Evolutionary conservation across 805 yeast species (phyloP).

Genomic region (Saccharomycopsis amapae): DNA sequence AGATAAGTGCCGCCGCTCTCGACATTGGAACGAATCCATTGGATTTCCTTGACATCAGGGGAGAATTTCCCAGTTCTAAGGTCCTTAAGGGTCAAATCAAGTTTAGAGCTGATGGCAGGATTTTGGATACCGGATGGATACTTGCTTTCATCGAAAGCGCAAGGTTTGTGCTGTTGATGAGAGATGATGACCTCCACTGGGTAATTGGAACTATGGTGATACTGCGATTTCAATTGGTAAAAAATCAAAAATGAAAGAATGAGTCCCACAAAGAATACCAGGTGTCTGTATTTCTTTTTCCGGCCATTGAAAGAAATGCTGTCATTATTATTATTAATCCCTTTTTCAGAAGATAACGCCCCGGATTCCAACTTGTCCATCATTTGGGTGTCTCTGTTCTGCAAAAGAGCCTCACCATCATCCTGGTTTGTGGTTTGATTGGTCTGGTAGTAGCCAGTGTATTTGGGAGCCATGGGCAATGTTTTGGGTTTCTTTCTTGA

Average conservation of each 20-base stretch:
- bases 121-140: background rate
- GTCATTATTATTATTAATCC: too few species aligned
- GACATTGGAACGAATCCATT: slow-evolving; percentile 53
- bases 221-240: too few species aligned
- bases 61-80: slow-evolving; percentile 50
- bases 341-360: too few species aligned
- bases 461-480: too few species aligned
- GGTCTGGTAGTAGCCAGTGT: too few species aligned
- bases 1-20: slow-evolving; percentile 63
- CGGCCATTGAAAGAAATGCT: too few species aligned
- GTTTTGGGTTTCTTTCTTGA: background rate
- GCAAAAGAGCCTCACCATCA: too few species aligned
- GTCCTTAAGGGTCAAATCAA: slow-evolving; percentile 32
- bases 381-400: background rate
- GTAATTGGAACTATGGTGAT: too few species aligned
- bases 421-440: too few species aligned
- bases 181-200: background rate
- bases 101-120: background rate
- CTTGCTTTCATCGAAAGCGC: background rate
- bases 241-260: too few species aligned
- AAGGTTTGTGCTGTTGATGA: background rate
- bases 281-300: too few species aligned
- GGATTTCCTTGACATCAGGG: slow-evolving; percentile 48
- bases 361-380: background rate
- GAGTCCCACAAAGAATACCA: too few species aligned